A percentile compares a stretch with the other conserved stretches of the same genome.
These are phyloP conservation scores for Camellia oleifera DNA, from an alignment of 179 eudicot species.

Conservation along the genomic window DNA sequence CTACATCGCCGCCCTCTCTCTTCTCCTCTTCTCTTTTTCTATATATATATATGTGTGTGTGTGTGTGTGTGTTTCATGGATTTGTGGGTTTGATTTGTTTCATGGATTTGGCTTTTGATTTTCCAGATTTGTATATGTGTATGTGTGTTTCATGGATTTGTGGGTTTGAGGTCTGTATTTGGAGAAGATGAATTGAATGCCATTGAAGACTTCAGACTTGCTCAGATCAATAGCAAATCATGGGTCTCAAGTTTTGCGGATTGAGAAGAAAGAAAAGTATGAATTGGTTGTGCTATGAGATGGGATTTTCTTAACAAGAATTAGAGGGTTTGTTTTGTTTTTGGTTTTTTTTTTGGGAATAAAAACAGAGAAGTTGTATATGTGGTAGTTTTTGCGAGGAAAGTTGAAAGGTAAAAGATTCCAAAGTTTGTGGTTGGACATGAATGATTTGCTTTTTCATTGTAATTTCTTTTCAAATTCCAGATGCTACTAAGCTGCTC, in stretches of 20 bases:
- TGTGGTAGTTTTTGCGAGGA: background rate
- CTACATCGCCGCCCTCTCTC: too few species aligned
- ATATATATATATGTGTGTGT: too few species aligned
- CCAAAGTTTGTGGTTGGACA: slow-evolving; percentile 7
- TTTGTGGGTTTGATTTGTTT: too few species aligned
- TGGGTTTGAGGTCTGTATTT: slow-evolving; percentile 11
- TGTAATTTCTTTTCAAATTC: background rate
- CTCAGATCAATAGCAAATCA: background rate
- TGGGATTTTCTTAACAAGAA: background rate
- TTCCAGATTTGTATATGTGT: too few species aligned
- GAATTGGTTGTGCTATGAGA: background rate
- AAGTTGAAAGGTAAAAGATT: background rate
- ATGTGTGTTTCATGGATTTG: too few species aligned
- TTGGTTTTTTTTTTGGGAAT: background rate
- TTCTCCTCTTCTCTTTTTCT: too few species aligned
- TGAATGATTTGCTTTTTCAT: background rate
- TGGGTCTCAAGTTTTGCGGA: background rate
- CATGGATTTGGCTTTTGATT: too few species aligned
- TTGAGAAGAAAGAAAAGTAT: background rate
- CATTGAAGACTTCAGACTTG: slow-evolving; percentile 6
- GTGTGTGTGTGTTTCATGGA: too few species aligned
- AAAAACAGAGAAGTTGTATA: background rate
- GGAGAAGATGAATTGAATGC: slow-evolving; percentile 23
- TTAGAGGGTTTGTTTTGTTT: background rate
- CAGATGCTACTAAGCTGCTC: background rate